Conservation (phyloP, 768 basidiomycete genomes). For the Lactifluus echinatus region DNA sequence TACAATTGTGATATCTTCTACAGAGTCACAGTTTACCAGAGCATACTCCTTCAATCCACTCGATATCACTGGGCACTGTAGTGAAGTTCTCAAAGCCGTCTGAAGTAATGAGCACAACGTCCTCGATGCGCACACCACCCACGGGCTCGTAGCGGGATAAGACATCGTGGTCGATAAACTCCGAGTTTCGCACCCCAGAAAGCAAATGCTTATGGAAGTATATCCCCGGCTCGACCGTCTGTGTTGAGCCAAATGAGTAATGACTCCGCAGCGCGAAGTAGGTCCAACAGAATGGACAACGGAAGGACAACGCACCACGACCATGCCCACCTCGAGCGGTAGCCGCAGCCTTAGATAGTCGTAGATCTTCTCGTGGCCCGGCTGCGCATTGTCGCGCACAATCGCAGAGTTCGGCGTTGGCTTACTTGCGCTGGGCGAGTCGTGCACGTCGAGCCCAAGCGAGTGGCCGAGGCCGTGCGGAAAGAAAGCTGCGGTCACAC, state of each 20-base stretch:
- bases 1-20: too few relatives aligned
- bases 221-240: constrained; percentile 89
- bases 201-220: constrained; percentile 81
- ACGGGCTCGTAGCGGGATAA: constrained; percentile 68
- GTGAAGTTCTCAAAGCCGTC: constrained; percentile 80
- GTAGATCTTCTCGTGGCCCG: constrained; percentile 58
- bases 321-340: constrained; percentile 70
- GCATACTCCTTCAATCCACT: constrained; percentile 77
- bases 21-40: constrained; percentile 46
- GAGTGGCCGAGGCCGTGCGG: constrained; percentile 92
- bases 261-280: neutral
- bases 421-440: constrained; percentile 76
- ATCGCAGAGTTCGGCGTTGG: constrained; percentile 52
- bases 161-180: constrained; percentile 60
- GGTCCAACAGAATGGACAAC: neutral
- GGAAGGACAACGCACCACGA: constrained; percentile 51
- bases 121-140: constrained; percentile 92
- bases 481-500: constrained; percentile 81
- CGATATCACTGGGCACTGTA: constrained; percentile 70
- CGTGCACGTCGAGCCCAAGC: constrained; percentile 91
- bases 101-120: constrained; percentile 73
- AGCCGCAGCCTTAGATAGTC: constrained; percentile 71
- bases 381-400: constrained; percentile 22
- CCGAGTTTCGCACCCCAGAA: constrained; percentile 51
- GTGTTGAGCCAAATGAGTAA: constrained; percentile 2